Evolutionary conservation across 1,139 yeast species (phyloP).

Genomic region (Yamadazyma oceani): DNA sequence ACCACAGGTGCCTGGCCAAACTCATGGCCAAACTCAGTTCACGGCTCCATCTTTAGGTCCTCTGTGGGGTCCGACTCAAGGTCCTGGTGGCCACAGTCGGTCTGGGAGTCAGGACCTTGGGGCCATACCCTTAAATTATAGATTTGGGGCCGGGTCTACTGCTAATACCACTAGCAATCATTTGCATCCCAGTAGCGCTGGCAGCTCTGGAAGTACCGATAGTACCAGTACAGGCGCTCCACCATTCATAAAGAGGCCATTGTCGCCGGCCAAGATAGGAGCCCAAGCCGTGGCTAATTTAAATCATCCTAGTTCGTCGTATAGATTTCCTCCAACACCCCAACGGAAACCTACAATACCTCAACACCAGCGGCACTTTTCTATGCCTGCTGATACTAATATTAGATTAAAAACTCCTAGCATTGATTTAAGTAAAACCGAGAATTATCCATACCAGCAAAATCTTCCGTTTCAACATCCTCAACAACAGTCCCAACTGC

Average conservation of each 20-base stretch:
- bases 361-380: slow-evolving; percentile 43
- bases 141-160: slow-evolving; percentile 14
- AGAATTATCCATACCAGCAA: slow-evolving; percentile 10
- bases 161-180: neutral
- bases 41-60: slow-evolving; percentile 4
- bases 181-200: too few species aligned
- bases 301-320: slow-evolving; percentile 34
- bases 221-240: slow-evolving; percentile 11
- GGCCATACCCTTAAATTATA: slow-evolving; percentile 14
- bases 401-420: slow-evolving; percentile 10
- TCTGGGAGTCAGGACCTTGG: slow-evolving; percentile 15
- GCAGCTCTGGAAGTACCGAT: slow-evolving; percentile 2
- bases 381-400: slow-evolving; percentile 38
- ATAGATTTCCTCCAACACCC: slow-evolving; percentile 18
- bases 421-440: slow-evolving; percentile 17
- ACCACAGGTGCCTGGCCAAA: neutral
- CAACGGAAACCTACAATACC: slow-evolving; percentile 20
- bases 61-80: slow-evolving; percentile 6
- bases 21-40: neutral
- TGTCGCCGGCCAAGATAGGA: slow-evolving; percentile 72
- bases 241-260: slow-evolving; percentile 15
- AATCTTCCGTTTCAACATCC: slow-evolving; percentile 5
- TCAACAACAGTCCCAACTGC: slow-evolving; percentile 4
- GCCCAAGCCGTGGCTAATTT: slow-evolving; percentile 69
- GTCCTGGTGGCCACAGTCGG: slow-evolving; percentile 10